Conservation (phyloP, 2,329 filamentous ascomycete genomes). For the Paecilomyces dactylethromorphus region DNA sequence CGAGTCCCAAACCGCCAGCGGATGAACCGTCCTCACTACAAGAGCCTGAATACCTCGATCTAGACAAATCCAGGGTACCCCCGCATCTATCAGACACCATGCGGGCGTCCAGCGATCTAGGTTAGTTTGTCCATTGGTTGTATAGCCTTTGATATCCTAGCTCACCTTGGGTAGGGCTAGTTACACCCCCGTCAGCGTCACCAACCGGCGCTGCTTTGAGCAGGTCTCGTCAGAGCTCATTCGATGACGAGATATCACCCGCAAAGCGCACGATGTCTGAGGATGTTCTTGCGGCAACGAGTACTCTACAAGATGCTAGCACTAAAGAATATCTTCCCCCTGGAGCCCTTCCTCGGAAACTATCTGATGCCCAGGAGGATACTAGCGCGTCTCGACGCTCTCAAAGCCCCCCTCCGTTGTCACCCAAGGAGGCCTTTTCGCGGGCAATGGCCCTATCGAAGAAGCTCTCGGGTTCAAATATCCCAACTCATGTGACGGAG, state of each 20-base stretch:
- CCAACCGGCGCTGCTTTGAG: slow-evolving; percentile 23
- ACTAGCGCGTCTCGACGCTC: slow-evolving; percentile 43
- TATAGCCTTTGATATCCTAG: slow-evolving; percentile 2
- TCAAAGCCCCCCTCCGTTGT: slow-evolving; percentile 68
- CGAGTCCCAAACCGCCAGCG: slow-evolving; percentile 57
- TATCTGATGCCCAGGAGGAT: slow-evolving; percentile 9
- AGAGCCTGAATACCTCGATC: slow-evolving; percentile 46
- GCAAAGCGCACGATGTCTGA: slow-evolving; percentile 11
- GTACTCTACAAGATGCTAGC: not conserved
- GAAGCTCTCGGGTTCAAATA: slow-evolving; percentile 82
- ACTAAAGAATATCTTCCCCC: not conserved
- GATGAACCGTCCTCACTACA: slow-evolving; percentile 33
- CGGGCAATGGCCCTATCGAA: slow-evolving; percentile 79
- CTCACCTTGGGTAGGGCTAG: slow-evolving; percentile 20
- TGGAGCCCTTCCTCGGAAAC: not conserved
- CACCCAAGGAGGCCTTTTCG: slow-evolving; percentile 68
- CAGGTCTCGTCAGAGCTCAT: slow-evolving; percentile 20
- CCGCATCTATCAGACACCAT: slow-evolving; percentile 19
- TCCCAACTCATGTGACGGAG: slow-evolving; percentile 86
- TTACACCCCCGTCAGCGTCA: slow-evolving; percentile 35
- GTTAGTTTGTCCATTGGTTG: slow-evolving; percentile 16
- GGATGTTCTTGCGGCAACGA: not conserved
- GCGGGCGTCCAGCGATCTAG: slow-evolving; percentile 42
- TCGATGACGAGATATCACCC: slow-evolving; percentile 24
- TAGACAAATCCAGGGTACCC: slow-evolving; percentile 24